Conservation (phyloP, 164 flowering plant genomes). For the Stephania japonica region DNA sequence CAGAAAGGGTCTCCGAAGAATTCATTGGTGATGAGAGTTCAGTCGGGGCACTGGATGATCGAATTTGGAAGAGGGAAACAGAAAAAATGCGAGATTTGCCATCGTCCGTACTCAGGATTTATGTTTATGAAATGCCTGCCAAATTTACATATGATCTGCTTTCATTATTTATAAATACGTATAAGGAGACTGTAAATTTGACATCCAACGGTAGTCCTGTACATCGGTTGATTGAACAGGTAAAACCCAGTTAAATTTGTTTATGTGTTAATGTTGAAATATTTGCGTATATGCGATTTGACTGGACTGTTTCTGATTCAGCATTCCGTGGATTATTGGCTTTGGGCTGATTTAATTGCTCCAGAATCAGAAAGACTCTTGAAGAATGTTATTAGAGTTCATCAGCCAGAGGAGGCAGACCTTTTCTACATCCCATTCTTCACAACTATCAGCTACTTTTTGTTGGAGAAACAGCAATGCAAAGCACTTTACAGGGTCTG, state of each 20-base stretch:
- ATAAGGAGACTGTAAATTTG: constrained; percentile 67
- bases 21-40: constrained; percentile 24
- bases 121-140: constrained; percentile 87
- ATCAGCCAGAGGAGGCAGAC: constrained; percentile 84
- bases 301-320: constrained; percentile 24
- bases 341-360: constrained; percentile 94
- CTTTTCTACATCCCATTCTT: constrained; percentile 92
- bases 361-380: constrained; percentile 78
- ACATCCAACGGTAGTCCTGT: constrained; percentile 99
- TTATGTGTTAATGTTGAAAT: not conserved
- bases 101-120: constrained; percentile 48
- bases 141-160: constrained; percentile 91
- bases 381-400: constrained; percentile 75
- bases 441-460: constrained; percentile 92
- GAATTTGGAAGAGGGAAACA: constrained; percentile 41
- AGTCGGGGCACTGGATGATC: constrained; percentile 39
- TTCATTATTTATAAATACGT: constrained; percentile 64
- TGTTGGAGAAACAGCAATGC: constrained; percentile 93
- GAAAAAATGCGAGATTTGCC: constrained; percentile 28
- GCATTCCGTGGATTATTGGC: constrained; percentile 97
- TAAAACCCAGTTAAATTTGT: constrained; percentile 12
- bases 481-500: constrained; percentile 99
- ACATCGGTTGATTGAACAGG: constrained; percentile 93
- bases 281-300: not conserved
- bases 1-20: constrained; percentile 22